Percentiles rank a stretch among this genome's conserved stretches.
Conservation (phyloP, 495 filamentous ascomycete genomes). For the Hyaloscypha variabilis region DNA sequence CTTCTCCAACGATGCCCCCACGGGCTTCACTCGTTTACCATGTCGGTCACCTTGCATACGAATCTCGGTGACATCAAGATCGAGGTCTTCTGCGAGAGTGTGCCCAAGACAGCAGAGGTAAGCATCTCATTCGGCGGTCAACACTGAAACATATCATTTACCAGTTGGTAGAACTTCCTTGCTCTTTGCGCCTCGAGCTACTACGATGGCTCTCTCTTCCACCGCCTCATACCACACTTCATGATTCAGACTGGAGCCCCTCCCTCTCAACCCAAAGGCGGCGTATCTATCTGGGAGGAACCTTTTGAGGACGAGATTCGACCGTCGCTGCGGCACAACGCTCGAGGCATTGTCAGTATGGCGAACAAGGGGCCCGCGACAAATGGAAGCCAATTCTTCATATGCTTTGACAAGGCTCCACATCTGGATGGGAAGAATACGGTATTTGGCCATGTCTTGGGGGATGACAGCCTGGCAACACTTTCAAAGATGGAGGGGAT, state of each 20-base stretch:
- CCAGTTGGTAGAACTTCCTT: constrained; percentile 78
- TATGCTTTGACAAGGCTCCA: constrained; percentile 80
- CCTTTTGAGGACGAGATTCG: constrained; percentile 93
- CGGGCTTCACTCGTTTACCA: constrained; percentile 30
- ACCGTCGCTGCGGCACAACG: constrained; percentile 81
- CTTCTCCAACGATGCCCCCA: constrained; percentile 6
- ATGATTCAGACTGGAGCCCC: constrained; percentile 84
- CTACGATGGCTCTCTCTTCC: constrained; percentile 89
- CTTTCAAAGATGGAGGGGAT: constrained; percentile 77
- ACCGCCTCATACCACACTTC: constrained; percentile 86
- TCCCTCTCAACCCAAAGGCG: constrained; percentile 70
- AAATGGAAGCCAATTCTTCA: constrained; percentile 95
- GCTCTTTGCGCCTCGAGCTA: constrained; percentile 89
- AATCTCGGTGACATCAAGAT: constrained; percentile 90
- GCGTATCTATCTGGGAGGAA: constrained; percentile 81
- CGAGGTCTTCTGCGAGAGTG: constrained; percentile 93
- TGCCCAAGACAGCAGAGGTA: constrained; percentile 86
- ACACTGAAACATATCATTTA: constrained; percentile 8
- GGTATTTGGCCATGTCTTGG: constrained; percentile 82
- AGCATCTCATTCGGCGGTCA: not conserved
- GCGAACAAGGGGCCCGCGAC: constrained; percentile 86
- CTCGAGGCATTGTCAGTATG: constrained; percentile 87
- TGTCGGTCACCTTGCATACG: constrained; percentile 82
- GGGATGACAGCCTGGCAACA: constrained; percentile 63
- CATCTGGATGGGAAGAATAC: constrained; percentile 96